Base-by-base conservation (phyloP, 2,329 filamentous ascomycete species). In the Exophiala viscosa region DNA sequence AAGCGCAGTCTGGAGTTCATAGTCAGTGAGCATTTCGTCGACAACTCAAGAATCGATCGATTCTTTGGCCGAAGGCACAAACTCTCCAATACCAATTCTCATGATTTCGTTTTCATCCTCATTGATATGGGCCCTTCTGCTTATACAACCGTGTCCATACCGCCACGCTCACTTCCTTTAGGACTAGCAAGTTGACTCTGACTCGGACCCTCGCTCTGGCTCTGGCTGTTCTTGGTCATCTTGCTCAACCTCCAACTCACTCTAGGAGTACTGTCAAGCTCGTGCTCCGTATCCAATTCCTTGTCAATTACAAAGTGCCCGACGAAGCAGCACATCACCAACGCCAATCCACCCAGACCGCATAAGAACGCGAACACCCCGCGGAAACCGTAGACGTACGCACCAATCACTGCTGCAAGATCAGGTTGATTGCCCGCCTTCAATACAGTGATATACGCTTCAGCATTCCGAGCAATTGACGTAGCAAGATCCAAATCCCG, bases 341-440 rank as follows among this genome's bases (percentile, higher is more conserved):
- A 38, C 2, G 55, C 55, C n/a, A 52, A 4, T 3, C 40, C 48
- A 1, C 41, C 55, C 8, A 55, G 52, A 2, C 33, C 55, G 13
- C 51, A 55, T 31, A 55, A 51, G 46, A 54, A 50, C 5, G 14
- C 48, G 35, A 58, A 59, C 20, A 59, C 53, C 38, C 54, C 57
- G 41, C 40, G 53, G 33, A 59, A 57, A 3, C 53, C 57, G 18
- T 49, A 15, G 11, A 46, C 40, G 17, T 56, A 59, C 18, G 53
- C 50, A 18, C 23, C 33, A n/a, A 56, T 34, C 2, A 50, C 34
- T 17, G 48, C 33, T 13, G 23, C 31, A 5, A 48, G 50, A n/a
- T 47, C 31, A 3, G 49, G 38, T 4, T 45, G 35, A 13, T 34
- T 31, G 14, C 15, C 36, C 5, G 32, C 18, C 13, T 44, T 42